Evolutionary conservation across 2,329 filamentous ascomycete species (phyloP).

Genomic region (Xylaria sp.): DNA sequence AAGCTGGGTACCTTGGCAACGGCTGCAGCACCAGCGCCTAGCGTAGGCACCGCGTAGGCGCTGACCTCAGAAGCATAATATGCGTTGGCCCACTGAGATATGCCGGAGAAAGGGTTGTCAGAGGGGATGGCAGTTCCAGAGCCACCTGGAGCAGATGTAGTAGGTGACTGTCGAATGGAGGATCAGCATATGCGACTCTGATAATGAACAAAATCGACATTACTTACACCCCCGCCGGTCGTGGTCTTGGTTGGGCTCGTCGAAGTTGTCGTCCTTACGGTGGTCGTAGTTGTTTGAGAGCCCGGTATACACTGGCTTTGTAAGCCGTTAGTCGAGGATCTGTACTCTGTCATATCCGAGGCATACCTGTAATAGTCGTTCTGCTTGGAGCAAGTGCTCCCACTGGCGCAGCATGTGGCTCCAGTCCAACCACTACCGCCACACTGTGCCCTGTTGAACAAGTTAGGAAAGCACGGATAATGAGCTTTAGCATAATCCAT

Average conservation of each 20-base stretch:
- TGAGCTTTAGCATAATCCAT: background rate
- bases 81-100: constrained; percentile 62
- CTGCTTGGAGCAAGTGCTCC: constrained; percentile 49
- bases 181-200: constrained; percentile 7
- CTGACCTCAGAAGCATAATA: constrained; percentile 66
- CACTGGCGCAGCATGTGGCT: constrained; percentile 56
- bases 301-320: constrained; percentile 38
- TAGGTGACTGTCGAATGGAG: constrained; percentile 30
- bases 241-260: constrained; percentile 48
- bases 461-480: constrained; percentile 25
- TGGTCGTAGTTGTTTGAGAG: constrained; percentile 28
- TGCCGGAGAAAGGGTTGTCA: constrained; percentile 65
- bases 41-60: constrained; percentile 67
- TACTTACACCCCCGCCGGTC: constrained; percentile 36
- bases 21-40: constrained; percentile 64
- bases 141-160: constrained; percentile 42
- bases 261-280: constrained; percentile 33
- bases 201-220: background rate
- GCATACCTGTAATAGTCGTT: constrained; percentile 43
- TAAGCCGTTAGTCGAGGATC: background rate
- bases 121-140: constrained; percentile 54
- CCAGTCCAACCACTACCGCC: constrained; percentile 58
- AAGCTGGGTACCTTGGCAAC: constrained; percentile 64
- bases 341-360: background rate
- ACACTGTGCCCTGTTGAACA: constrained; percentile 51